These are phyloP conservation scores for Ganoderma resinaceum DNA, from an alignment of 1,284 basidiomycete species.

Conservation along the genomic window DNA sequence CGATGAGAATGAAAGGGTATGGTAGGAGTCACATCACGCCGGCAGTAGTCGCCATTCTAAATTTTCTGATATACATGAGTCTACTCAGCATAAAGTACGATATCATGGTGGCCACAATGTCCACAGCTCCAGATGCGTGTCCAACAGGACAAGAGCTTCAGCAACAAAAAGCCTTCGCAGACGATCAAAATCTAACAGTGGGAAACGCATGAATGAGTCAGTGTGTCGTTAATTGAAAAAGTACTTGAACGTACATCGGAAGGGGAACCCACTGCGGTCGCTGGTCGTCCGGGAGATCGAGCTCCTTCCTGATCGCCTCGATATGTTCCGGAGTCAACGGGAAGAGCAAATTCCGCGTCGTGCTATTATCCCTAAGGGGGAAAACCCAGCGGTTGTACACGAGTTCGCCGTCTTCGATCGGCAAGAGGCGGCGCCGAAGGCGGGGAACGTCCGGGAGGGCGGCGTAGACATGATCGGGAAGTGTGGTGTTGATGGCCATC, in stretches of 20 bases:
- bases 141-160: too few species aligned
- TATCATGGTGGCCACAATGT: too few species aligned
- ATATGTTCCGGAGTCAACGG: background rate
- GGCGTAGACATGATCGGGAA: background rate
- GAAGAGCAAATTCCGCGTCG: background rate
- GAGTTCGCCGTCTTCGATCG: background rate
- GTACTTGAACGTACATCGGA: background rate
- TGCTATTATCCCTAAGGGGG: background rate
- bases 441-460: background rate
- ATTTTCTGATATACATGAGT: too few species aligned
- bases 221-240: background rate
- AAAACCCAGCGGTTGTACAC: background rate
- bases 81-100: too few species aligned
- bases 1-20: too few species aligned
- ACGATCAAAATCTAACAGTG: too few species aligned
- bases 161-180: too few species aligned
- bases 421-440: background rate
- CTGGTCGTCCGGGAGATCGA: background rate
- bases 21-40: too few species aligned
- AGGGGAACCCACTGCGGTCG: background rate
- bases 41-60: too few species aligned
- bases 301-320: background rate
- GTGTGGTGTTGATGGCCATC: background rate
- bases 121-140: too few species aligned
- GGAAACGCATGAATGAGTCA: background rate